phyloP scores from a whole-genome alignment of 176 grass and related monocot genomes.

The Carex cristatella region DNA sequence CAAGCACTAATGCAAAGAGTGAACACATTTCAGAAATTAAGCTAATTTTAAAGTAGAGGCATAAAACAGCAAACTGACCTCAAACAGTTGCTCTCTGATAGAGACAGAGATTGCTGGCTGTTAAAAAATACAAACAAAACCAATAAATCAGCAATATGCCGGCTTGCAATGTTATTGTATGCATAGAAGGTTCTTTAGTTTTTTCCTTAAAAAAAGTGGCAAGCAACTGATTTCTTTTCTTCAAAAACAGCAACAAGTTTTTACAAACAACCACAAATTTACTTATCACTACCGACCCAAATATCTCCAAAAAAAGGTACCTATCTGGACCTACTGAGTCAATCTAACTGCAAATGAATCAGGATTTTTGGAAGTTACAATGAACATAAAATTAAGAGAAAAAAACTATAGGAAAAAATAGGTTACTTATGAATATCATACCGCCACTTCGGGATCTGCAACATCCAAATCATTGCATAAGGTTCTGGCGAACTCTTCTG shows the following conservation, averaged over 20 bases:
- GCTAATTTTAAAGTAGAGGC: not conserved
- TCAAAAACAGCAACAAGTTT: not conserved
- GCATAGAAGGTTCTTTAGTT: not conserved
- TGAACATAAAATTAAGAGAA: not conserved
- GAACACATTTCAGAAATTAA: not conserved
- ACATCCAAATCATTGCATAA: slow-evolving; percentile 83
- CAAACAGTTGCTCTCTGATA: slow-evolving; percentile 92
- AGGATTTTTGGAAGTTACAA: not conserved
- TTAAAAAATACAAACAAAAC: slow-evolving; percentile 20
- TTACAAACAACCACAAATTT: not conserved
- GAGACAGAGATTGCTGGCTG: slow-evolving; percentile 89
- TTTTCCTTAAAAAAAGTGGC: not conserved
- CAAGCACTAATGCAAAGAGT: not conserved
- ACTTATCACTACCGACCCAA: not conserved
- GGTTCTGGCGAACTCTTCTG: slow-evolving; percentile 88
- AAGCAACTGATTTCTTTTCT: not conserved
- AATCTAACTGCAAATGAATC: not conserved
- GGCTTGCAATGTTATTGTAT: not conserved
- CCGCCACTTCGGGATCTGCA: slow-evolving; percentile 86
- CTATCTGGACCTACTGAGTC: not conserved
- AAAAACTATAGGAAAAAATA: not conserved
- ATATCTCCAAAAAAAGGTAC: not conserved
- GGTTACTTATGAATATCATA: slow-evolving; percentile 27
- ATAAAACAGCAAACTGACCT: slow-evolving; percentile 47
- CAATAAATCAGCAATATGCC: not conserved